These are phyloP conservation scores for Aspergillus fumigatiaffinis DNA, from an alignment of 2,329 filamentous ascomycete genomes.

Conservation along the genomic window DNA sequence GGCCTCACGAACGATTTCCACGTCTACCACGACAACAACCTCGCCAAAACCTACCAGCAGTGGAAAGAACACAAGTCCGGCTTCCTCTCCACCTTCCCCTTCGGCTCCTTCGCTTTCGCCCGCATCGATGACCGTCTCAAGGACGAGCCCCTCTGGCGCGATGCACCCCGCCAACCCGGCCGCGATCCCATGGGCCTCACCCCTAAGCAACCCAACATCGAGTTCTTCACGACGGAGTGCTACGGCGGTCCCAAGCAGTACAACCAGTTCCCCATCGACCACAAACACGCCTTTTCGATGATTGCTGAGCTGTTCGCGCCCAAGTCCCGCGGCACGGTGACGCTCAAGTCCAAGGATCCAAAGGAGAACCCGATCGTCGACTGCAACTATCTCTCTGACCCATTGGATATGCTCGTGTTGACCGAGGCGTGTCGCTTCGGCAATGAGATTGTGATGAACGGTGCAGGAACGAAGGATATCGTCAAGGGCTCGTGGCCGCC, in stretches of 20 bases:
- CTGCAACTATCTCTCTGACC: conserved; percentile 55
- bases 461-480: conserved; percentile 55
- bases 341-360: conserved; percentile 47
- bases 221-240: conserved; percentile 61
- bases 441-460: conserved; percentile 59
- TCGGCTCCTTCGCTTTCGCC: conserved; percentile 59
- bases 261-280: conserved; percentile 49
- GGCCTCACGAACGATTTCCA: conserved; percentile 55
- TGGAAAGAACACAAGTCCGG: conserved; percentile 59
- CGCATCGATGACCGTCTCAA: conserved; percentile 58
- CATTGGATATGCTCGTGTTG: conserved; percentile 56
- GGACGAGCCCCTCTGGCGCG: conserved; percentile 53
- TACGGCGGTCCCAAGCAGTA: conserved; percentile 60
- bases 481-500: conserved; percentile 59
- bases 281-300: conserved; percentile 55
- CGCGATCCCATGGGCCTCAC: conserved; percentile 62
- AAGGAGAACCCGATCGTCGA: conserved; percentile 54
- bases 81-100: conserved; percentile 58
- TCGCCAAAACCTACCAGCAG: conserved; percentile 49
- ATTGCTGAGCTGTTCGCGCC: conserved; percentile 57
- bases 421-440: conserved; percentile 56
- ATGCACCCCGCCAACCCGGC: conserved; percentile 45
- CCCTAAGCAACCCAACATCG: conserved; percentile 55
- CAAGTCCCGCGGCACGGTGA: conserved; percentile 55
- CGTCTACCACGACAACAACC: conserved; percentile 53